A percentile compares a stretch with the other conserved stretches of the same genome.
Evolutionary conservation across 2,329 filamentous ascomycete genomes (phyloP).

Genomic region (Fusarium dimerum): DNA sequence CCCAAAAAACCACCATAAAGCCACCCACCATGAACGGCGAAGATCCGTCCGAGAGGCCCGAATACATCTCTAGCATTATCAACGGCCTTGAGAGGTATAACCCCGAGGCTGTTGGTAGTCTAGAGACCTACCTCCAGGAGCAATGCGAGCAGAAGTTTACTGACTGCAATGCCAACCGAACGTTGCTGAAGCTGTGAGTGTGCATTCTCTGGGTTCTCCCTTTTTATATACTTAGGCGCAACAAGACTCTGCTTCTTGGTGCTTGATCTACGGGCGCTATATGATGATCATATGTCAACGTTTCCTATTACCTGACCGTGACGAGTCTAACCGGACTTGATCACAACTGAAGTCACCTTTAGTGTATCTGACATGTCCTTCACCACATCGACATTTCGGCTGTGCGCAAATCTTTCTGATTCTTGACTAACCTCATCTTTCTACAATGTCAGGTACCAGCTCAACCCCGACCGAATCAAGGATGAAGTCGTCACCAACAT

Average conservation of each 20-base stretch:
- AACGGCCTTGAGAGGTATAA: constrained; percentile 98
- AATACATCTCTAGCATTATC: constrained; percentile 89
- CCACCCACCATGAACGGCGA: constrained; percentile 66
- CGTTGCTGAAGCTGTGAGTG: constrained; percentile 93
- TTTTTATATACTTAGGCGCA: not conserved
- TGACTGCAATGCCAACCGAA: constrained; percentile 96
- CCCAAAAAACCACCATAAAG: constrained; percentile 24
- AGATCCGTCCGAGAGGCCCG: constrained; percentile 87
- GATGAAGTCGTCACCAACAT: constrained; percentile 98
- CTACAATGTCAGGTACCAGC: constrained; percentile 76
- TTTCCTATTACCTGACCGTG: constrained; percentile 97
- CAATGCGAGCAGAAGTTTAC: constrained; percentile 95
- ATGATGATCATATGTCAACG: constrained; percentile 77
- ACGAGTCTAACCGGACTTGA: constrained; percentile 44
- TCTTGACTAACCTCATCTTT: constrained; percentile 21
- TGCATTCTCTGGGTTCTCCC: not conserved
- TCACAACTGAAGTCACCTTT: constrained; percentile 67
- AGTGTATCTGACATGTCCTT: constrained; percentile 68
- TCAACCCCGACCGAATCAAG: constrained; percentile 97
- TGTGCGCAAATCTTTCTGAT: not conserved
- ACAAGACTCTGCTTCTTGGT: constrained; percentile 11
- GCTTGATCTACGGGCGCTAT: constrained; percentile 39
- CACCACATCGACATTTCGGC: not conserved
- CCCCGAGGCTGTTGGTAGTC: constrained; percentile 88
- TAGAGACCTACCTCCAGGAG: constrained; percentile 91